Evolutionary conservation across 2,329 filamentous ascomycete species (phyloP), one percentile per base, ranked within the genome.

Genomic region (Cladosporium sphaerospermum): DNA sequence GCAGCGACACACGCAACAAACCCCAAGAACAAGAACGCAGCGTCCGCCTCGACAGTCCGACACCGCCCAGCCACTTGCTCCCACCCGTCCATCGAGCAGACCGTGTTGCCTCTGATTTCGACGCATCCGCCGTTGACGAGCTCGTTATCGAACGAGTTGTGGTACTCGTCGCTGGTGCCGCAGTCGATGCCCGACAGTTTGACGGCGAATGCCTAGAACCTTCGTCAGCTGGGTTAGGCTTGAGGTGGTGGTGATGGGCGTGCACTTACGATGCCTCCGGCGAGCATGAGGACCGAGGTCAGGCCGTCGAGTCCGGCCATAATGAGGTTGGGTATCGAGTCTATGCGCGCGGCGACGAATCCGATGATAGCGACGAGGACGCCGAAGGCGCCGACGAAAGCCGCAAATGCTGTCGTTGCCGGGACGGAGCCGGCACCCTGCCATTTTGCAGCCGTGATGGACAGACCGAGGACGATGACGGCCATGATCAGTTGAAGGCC

Each of bases 401-500:
- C 57, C 23, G 46, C 46, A 45, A 58, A 65, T 9, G 42, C 53
- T 34, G 47, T 62, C 11, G 60, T 59, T 7, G 61, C 57, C 11
- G 61, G 58, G 7, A 56, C 55, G 14, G 39, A 28, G 32, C 57
- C 58, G 44, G 54, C 42, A 16, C 14, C n/a, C 48, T 66, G 63
- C 55, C 57, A 58, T 46, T 61, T 53, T 42, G 60, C 53, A 1
- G 63, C 59, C 19, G 19, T 45, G 50, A 64, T 59, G 7, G 63
- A 63, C 33, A 65, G 56, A 16, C 56, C 62, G 40, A 66, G 60
- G 28, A 64, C 62, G 36, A 62, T 53, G 48, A 56, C 60, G 45
- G 57, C 58, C 57, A 62, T 63, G 49, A 64, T 34, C 36, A 64
- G 18, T 48, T 63, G 62, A 39, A 57, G 39, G 28, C 46, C 36